phyloP scores from a whole-genome alignment of 2,329 filamentous ascomycete genomes.

The Cordyceps militaris region DNA sequence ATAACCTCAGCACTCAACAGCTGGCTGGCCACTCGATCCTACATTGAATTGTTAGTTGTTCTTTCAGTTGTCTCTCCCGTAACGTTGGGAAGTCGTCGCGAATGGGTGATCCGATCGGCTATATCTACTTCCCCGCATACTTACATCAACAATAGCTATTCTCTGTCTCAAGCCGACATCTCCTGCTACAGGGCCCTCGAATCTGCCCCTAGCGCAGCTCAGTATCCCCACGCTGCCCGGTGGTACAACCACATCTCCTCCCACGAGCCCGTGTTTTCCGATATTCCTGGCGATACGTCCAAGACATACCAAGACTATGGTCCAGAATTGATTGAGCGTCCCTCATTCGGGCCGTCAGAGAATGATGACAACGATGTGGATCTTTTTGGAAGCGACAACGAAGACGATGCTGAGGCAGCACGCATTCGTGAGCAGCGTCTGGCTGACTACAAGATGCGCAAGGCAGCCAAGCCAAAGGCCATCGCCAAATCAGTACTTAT shows the following conservation, averaged over 20 bases:
- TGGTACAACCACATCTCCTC: constrained; percentile 99
- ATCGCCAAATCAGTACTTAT: constrained; percentile 94
- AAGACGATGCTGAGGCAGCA: constrained; percentile 83
- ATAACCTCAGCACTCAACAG: constrained; percentile 60
- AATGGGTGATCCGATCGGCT: background rate
- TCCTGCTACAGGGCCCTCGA: constrained; percentile 86
- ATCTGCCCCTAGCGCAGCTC: constrained; percentile 65
- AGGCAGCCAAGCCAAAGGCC: constrained; percentile 84
- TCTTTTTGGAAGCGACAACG: constrained; percentile 89
- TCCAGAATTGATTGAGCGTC: constrained; percentile 25
- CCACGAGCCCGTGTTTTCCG: constrained; percentile 73
- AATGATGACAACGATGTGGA: constrained; percentile 74
- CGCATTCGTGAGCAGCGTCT: constrained; percentile 81
- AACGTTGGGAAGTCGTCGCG: background rate
- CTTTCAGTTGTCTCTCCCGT: background rate
- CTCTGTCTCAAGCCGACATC: constrained; percentile 89
- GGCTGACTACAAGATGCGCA: constrained; percentile 93
- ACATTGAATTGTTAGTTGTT: constrained; percentile 69
- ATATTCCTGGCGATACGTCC: constrained; percentile 58
- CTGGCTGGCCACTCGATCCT: constrained; percentile 68
- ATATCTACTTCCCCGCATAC: background rate
- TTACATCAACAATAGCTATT: constrained; percentile 32
- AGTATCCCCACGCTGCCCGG: constrained; percentile 88
- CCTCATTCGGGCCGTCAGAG: background rate
- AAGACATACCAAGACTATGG: constrained; percentile 64